Evolutionary conservation across 106 monocot species (phyloP).

Genomic region (Apostasia ramifera): DNA sequence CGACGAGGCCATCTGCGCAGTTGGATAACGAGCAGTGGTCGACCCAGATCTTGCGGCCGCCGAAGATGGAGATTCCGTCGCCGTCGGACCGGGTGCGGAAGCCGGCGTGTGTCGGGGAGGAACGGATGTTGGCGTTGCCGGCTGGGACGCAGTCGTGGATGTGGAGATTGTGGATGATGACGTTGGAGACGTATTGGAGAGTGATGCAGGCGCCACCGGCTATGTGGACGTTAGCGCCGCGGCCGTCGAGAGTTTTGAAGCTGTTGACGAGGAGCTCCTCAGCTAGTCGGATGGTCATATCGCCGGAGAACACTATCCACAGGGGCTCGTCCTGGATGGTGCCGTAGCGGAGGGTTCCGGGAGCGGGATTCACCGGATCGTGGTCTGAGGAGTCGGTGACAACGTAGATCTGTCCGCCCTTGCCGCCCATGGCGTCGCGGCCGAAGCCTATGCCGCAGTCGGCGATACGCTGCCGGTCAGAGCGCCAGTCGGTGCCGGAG

Average conservation of each 20-base stretch:
- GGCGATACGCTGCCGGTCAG: slow-evolving; percentile 55
- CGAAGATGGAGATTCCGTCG: slow-evolving; percentile 55
- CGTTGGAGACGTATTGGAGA: slow-evolving; percentile 50
- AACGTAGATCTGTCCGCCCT: slow-evolving; percentile 42
- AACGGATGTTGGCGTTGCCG: slow-evolving; percentile 28
- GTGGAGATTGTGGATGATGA: slow-evolving; percentile 61
- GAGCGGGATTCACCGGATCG: slow-evolving; percentile 48
- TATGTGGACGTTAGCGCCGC: slow-evolving; percentile 60
- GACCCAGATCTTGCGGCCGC: slow-evolving; percentile 42
- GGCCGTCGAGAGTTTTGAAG: slow-evolving; percentile 78
- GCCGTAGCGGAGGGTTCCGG: slow-evolving; percentile 56
- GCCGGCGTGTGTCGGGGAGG: slow-evolving; percentile 44
- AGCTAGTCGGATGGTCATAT: slow-evolving; percentile 53
- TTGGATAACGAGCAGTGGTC: slow-evolving; percentile 53
- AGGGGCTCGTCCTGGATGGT: slow-evolving; percentile 56
- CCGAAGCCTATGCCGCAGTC: slow-evolving; percentile 82
- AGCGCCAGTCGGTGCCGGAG: slow-evolving; percentile 32
- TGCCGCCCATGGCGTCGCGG: slow-evolving; percentile 46
- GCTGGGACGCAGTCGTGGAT: slow-evolving; percentile 51
- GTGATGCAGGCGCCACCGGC: slow-evolving; percentile 59
- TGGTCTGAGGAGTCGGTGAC: slow-evolving; percentile 47
- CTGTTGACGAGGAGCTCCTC: slow-evolving; percentile 62
- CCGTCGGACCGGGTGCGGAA: slow-evolving; percentile 43
- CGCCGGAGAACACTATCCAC: slow-evolving; percentile 59
- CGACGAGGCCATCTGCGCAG: slow-evolving; percentile 72